These are phyloP conservation scores for Mimosa bimucronata DNA, from an alignment of 306 rosid species.

Conservation along the genomic window DNA sequence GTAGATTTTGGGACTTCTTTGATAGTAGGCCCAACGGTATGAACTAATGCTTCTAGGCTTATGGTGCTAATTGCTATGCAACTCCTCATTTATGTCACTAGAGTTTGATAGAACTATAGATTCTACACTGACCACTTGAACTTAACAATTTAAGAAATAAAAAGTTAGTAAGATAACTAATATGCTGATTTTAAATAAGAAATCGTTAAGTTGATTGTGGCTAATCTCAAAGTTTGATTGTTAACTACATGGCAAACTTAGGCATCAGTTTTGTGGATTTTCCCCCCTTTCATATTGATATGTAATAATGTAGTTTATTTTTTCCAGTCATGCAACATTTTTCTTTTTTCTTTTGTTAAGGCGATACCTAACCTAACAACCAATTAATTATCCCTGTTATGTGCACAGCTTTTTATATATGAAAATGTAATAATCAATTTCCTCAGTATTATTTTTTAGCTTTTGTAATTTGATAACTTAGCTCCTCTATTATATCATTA, in stretches of 20 bases:
- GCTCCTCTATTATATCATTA: background rate
- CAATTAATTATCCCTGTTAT: background rate
- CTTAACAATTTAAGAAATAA: background rate
- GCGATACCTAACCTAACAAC: background rate
- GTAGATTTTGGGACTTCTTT: constrained; percentile 98
- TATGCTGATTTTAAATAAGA: background rate
- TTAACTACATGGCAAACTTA: constrained; percentile 11
- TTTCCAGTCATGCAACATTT: background rate
- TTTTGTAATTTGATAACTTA: background rate
- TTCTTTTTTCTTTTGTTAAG: background rate
- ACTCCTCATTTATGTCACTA: constrained; percentile 10
- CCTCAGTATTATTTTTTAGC: background rate
- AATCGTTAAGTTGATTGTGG: background rate
- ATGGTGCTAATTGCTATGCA: constrained; percentile 25
- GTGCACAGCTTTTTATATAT: background rate
- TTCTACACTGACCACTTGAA: background rate
- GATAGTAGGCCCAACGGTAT: constrained; percentile 93
- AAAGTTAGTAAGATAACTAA: background rate
- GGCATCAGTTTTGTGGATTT: constrained; percentile 3
- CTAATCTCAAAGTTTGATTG: constrained; percentile 1
- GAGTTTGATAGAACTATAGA: constrained; percentile 20
- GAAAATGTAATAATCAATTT: background rate
- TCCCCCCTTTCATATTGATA: background rate
- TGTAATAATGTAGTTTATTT: too few relatives aligned
- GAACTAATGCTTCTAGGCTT: constrained; percentile 35